Evolutionary conservation across 1,284 basidiomycete genomes (phyloP).

Genomic region (Mycena sp.): DNA sequence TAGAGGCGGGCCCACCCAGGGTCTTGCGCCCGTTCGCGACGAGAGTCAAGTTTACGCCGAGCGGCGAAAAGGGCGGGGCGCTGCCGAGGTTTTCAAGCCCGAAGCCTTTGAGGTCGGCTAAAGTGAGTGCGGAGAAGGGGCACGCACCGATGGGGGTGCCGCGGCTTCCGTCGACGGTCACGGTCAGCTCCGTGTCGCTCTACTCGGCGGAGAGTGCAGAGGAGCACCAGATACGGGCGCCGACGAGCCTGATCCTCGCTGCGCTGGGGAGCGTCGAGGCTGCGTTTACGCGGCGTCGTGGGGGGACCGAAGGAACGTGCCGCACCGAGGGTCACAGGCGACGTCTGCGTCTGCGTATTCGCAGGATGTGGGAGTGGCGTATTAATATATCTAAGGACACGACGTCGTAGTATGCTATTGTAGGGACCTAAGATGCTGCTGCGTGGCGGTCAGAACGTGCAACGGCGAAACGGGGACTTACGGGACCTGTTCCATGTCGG

Average conservation of each 20-base stretch:
- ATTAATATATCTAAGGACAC: constrained; percentile 16
- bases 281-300: constrained; percentile 28
- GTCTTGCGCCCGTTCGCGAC: constrained; percentile 31
- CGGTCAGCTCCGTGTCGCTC: constrained; percentile 44
- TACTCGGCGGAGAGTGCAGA: constrained; percentile 50
- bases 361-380: constrained; percentile 23
- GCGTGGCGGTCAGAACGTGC: constrained; percentile 9
- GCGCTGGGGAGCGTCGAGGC: constrained; percentile 40
- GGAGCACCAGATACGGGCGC: constrained; percentile 41
- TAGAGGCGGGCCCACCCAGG: constrained; percentile 29
- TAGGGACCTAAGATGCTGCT: constrained; percentile 68
- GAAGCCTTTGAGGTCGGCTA: constrained; percentile 31
- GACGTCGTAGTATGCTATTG: constrained; percentile 43
- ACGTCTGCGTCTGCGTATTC: constrained; percentile 23
- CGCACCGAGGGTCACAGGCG: constrained; percentile 20
- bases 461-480: constrained; percentile 22
- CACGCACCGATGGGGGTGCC: constrained; percentile 12
- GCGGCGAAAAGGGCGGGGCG: constrained; percentile 12
- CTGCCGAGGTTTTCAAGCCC: constrained; percentile 30
- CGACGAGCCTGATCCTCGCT: constrained; percentile 44
- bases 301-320: constrained; percentile 10
- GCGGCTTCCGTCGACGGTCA: constrained; percentile 40
- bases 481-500: constrained; percentile 66
- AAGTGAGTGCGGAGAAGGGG: constrained; percentile 5
- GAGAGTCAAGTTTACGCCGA: constrained; percentile 36